Conservation (phyloP, 768 basidiomycete genomes). For the Hygrocybe coccinea region DNA sequence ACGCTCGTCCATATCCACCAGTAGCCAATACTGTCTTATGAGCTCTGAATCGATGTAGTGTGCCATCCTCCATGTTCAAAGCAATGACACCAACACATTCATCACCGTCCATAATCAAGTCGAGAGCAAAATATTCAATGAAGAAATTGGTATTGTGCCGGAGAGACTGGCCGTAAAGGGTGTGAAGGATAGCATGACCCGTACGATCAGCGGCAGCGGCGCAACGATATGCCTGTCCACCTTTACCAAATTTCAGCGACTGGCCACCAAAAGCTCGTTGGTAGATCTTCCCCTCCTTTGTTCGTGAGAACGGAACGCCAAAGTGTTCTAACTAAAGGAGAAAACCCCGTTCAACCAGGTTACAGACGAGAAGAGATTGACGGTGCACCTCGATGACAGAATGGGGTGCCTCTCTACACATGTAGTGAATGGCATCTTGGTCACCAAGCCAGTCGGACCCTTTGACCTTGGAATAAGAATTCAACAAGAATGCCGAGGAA, state of each 20-base stretch:
- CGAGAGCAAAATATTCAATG: conserved; percentile 99
- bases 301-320: conserved; percentile 97
- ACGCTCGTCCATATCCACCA: conserved; percentile 95
- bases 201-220: conserved; percentile 98
- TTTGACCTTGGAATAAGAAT: conserved; percentile 68
- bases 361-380: not conserved
- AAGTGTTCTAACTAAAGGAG: conserved; percentile 85
- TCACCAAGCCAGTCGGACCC: conserved; percentile 99
- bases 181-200: conserved; percentile 96
- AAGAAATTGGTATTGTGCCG: conserved; percentile 99
- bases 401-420: conserved; percentile 95
- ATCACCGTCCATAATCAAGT: conserved; percentile 97
- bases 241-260: conserved; percentile 94
- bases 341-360: not conserved
- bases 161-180: conserved; percentile 97
- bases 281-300: conserved; percentile 98
- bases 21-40: conserved; percentile 99
- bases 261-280: conserved; percentile 99
- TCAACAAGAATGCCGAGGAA: not conserved
- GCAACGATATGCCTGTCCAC: conserved; percentile 98
- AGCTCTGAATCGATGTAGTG: conserved; percentile 94
- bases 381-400: conserved; percentile 80
- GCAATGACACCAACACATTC: conserved; percentile 99
- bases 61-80: conserved; percentile 99
- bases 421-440: conserved; percentile 99